Evolutionary conservation across 441 rosid genomes (phyloP).

Genomic region (Geranium incanum): DNA sequence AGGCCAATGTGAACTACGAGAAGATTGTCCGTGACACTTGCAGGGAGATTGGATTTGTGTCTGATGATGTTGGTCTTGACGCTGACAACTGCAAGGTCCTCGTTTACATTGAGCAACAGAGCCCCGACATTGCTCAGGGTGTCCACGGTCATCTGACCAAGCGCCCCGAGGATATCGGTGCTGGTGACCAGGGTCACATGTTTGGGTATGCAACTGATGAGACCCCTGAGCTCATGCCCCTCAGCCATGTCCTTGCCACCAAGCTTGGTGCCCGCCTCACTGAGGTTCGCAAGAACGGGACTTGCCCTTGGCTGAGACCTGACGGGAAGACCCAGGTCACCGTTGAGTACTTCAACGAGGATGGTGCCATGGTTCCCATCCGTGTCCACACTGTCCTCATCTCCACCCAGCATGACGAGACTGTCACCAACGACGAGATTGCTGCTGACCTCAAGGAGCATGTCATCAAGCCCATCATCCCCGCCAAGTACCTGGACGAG

Average conservation of each 20-base stretch:
- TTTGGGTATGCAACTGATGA: background rate
- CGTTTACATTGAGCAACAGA: background rate
- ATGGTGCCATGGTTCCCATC: background rate
- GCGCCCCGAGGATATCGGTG: too few species aligned
- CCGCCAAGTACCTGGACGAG: background rate
- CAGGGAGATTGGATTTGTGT: background rate
- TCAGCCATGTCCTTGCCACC: background rate
- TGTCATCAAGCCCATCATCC: background rate
- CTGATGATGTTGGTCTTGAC: background rate
- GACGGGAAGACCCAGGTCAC: background rate
- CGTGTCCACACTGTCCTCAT: background rate
- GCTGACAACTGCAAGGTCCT: background rate
- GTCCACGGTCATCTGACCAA: too few species aligned
- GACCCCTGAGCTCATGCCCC: background rate
- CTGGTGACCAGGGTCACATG: background rate
- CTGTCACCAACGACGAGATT: background rate
- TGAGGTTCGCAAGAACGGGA: background rate
- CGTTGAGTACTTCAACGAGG: background rate
- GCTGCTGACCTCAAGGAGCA: background rate
- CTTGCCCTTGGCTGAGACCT: background rate
- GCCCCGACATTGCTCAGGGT: too few species aligned
- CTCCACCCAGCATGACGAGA: background rate
- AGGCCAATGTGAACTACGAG: background rate
- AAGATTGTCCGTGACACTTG: background rate
- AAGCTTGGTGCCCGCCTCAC: constrained; percentile 1